A percentile compares a stretch with the other conserved stretches of the same genome.
phyloP scores from a whole-genome alignment of 2,329 filamentous ascomycete species.

The Alternaria rosae region DNA sequence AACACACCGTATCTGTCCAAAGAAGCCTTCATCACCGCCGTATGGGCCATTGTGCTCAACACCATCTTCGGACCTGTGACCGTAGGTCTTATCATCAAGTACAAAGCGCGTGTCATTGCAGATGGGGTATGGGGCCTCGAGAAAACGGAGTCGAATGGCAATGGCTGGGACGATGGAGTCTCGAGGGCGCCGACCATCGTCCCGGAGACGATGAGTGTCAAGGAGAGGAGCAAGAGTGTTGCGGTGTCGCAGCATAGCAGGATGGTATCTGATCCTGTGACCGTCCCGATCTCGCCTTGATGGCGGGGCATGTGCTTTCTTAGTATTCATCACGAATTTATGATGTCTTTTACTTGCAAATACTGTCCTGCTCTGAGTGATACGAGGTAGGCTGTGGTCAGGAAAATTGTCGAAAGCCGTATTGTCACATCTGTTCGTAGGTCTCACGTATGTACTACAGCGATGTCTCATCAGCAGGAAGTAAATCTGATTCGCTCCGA shows the following conservation, averaged over 20 bases:
- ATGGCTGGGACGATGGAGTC: neutral
- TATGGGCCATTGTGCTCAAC: conserved; percentile 34
- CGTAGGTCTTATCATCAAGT: conserved; percentile 33
- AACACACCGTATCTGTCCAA: conserved; percentile 26
- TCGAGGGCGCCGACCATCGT: neutral
- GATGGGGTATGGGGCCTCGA: neutral
- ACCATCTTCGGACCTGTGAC: conserved; percentile 31
- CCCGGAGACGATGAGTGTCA: neutral
- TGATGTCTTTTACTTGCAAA: neutral
- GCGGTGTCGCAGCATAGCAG: conserved; percentile 29
- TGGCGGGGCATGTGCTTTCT: neutral
- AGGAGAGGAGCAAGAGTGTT: conserved; percentile 31
- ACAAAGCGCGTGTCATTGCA: conserved; percentile 13
- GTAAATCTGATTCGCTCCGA: rapidly evolving
- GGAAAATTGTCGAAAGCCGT: no score
- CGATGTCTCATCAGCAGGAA: rapidly evolving
- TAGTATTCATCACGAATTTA: neutral
- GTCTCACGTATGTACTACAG: neutral
- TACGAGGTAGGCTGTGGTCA: neutral
- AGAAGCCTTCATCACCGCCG: conserved; percentile 30
- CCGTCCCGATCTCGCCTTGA: neutral
- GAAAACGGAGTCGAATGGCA: neutral
- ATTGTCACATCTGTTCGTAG: no score
- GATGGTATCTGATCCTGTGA: neutral
- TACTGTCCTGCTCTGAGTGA: neutral